A percentile compares a stretch with the other conserved stretches of the same genome.
Conservation (phyloP, 2,329 filamentous ascomycete genomes). For the Triangularia setosa region DNA sequence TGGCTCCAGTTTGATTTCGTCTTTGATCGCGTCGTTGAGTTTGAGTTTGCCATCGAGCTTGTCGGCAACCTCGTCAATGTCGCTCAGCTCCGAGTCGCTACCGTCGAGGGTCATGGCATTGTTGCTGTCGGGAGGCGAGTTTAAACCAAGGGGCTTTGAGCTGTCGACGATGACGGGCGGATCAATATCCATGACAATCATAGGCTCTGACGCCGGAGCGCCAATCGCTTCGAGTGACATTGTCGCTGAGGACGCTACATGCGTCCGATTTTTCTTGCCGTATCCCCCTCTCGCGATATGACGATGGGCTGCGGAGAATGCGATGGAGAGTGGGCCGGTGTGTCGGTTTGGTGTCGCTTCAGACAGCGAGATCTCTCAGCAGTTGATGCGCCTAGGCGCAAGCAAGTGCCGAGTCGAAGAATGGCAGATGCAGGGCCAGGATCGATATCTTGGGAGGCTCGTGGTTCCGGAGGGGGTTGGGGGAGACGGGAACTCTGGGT, state of each 20-base stretch:
- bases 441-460: conserved; percentile 17
- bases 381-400: conserved; percentile 18
- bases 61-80: conserved; percentile 54
- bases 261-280: conserved; percentile 30
- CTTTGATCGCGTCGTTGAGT: background rate
- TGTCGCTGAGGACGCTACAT: conserved; percentile 40
- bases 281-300: background rate
- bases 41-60: conserved; percentile 29
- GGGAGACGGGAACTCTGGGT: background rate
- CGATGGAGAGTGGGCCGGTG: conserved; percentile 1
- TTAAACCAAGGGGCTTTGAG: conserved; percentile 45
- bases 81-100: conserved; percentile 64
- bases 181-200: conserved; percentile 26
- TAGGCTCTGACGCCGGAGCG: conserved; percentile 41
- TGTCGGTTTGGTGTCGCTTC: conserved; percentile 3
- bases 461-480: conserved; percentile 8
- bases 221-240: conserved; percentile 56
- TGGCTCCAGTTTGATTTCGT: background rate
- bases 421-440: conserved; percentile 18
- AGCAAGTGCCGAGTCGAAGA: conserved; percentile 20
- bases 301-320: conserved; percentile 10
- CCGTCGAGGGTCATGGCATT: conserved; percentile 55
- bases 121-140: conserved; percentile 63
- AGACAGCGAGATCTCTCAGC: conserved; percentile 14
- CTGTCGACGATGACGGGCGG: conserved; percentile 27